Evolutionary conservation across 139 green algal genomes (phyloP).

Genomic region (Parachlorella kessleri): DNA sequence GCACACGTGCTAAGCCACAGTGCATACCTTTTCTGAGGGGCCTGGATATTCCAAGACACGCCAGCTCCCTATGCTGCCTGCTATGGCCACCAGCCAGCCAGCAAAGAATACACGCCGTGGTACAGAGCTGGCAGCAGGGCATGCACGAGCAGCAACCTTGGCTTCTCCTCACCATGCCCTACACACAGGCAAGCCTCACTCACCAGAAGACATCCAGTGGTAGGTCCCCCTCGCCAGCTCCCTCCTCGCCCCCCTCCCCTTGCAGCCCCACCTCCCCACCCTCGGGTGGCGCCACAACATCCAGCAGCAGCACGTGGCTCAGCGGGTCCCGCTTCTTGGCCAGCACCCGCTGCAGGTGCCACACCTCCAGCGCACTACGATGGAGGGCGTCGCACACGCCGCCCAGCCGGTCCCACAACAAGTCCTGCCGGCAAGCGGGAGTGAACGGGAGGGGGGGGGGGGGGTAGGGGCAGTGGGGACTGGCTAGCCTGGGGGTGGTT

Average conservation of each 20-base stretch:
- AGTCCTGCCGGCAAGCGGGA: too few relatives aligned
- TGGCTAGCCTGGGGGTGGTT: too few relatives aligned
- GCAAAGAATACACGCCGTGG: neutral
- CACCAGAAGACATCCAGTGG: conserved; percentile 67
- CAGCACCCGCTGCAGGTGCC: conserved; percentile 93
- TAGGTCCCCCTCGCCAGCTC: too few relatives aligned
- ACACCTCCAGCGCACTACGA: conserved; percentile 59
- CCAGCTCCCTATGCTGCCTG: too few relatives aligned
- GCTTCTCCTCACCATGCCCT: neutral
- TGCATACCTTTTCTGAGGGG: too few relatives aligned
- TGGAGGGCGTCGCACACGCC: conserved; percentile 67
- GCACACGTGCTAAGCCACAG: too few relatives aligned
- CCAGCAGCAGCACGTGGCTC: conserved; percentile 87
- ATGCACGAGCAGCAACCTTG: too few relatives aligned
- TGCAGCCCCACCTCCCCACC: neutral
- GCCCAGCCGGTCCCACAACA: conserved; percentile 68
- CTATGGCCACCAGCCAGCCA: too few relatives aligned
- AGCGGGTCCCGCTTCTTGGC: conserved; percentile 96
- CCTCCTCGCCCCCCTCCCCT: too few relatives aligned
- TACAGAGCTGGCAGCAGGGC: neutral
- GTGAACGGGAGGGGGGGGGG: too few relatives aligned
- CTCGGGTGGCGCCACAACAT: conserved; percentile 56
- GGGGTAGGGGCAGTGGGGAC: too few relatives aligned
- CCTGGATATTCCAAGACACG: too few relatives aligned
- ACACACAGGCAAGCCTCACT: neutral